Conservation (phyloP, 805 yeast genomes). For the Cyberlindnera xishuangbannaensis region DNA sequence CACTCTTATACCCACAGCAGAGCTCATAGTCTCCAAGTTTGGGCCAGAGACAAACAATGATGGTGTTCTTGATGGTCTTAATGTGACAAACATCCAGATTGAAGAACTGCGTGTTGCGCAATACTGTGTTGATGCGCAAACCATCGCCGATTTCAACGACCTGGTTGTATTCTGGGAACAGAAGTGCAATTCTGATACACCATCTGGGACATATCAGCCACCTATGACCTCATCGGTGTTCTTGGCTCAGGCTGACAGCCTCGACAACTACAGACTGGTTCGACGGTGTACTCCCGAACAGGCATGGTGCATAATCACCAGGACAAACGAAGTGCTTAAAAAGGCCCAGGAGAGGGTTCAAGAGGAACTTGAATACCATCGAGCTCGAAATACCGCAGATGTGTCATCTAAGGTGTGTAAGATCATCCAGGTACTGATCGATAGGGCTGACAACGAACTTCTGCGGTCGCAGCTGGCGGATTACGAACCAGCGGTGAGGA, state of each 20-base stretch:
- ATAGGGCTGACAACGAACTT: slow-evolving; percentile 24
- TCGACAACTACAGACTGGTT: slow-evolving; percentile 7
- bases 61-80: not conserved
- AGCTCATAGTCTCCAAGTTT: slow-evolving; percentile 6
- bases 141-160: slow-evolving; percentile 4
- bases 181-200: no score
- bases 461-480: slow-evolving; percentile 9
- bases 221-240: no score
- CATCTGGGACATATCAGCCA: no score
- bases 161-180: slow-evolving; percentile 14
- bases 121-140: slow-evolving; percentile 10
- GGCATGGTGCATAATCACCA: slow-evolving; percentile 14
- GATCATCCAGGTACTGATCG: slow-evolving; percentile 19
- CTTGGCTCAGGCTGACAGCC: slow-evolving; percentile 20
- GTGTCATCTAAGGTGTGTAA: slow-evolving; percentile 19
- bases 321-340: slow-evolving; percentile 13
- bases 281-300: slow-evolving; percentile 8
- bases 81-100: slow-evolving; percentile 5
- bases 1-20: not conserved
- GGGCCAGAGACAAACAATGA: slow-evolving; percentile 4
- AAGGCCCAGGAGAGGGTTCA: slow-evolving; percentile 16
- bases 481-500: slow-evolving; percentile 11
- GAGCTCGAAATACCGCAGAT: slow-evolving; percentile 8
- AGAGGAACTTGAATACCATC: slow-evolving; percentile 11
- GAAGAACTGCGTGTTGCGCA: slow-evolving; percentile 11